Evolutionary conservation across 2,329 filamentous ascomycete species (phyloP).

Genomic region (Trichoderma sp.): DNA sequence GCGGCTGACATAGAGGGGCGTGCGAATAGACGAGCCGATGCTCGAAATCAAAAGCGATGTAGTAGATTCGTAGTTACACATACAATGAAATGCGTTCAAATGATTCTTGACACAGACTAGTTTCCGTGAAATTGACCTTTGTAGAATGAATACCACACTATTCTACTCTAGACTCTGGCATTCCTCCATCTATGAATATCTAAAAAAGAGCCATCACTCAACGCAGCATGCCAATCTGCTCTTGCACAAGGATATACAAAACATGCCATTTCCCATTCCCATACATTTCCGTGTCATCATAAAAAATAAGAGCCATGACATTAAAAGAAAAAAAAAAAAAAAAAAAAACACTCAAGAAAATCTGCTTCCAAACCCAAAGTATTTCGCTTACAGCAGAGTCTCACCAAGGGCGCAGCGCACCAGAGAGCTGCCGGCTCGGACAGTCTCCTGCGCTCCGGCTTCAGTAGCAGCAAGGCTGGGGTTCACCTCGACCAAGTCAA

Average conservation of each 20-base stretch:
- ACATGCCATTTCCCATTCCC: conserved; percentile 16
- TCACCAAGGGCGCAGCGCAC: conserved; percentile 92
- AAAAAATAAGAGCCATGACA: conserved; percentile 1
- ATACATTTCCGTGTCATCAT: conserved; percentile 13
- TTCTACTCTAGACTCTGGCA: conserved; percentile 2
- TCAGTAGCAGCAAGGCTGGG: conserved; percentile 65
- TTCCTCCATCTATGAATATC: conserved; percentile 14
- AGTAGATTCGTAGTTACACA: neutral
- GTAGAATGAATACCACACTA: neutral
- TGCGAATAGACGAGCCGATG: conserved; percentile 9
- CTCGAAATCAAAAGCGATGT: conserved; percentile 7
- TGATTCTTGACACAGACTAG: no score
- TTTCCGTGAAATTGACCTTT: neutral
- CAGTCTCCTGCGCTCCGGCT: conserved; percentile 78
- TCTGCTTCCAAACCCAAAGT: neutral
- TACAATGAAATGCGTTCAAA: neutral
- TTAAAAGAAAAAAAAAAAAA: neutral
- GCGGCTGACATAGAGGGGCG: neutral
- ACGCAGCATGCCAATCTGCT: conserved; percentile 2
- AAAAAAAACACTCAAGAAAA: neutral
- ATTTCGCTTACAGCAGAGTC: conserved; percentile 66
- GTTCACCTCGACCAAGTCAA: conserved; percentile 84
- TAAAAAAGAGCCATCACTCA: conserved; percentile 4
- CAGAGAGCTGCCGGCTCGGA: conserved; percentile 85
- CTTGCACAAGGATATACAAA: conserved; percentile 8